phyloP scores from a whole-genome alignment of 1,284 basidiomycete genomes.

The Puccinia hordei region DNA sequence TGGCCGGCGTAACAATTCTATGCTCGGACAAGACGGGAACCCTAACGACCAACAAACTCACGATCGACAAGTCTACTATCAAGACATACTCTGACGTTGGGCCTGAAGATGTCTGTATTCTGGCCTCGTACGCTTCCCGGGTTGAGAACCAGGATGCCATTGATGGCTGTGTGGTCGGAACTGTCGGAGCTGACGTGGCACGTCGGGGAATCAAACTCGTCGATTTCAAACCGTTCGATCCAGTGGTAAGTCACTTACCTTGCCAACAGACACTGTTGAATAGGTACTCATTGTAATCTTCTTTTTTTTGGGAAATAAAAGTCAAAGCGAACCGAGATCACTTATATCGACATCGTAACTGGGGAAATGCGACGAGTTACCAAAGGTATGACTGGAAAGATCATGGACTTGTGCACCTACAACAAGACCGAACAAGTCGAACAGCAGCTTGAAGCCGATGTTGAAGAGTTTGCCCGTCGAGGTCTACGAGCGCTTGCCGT shows the following conservation, averaged over 20 bases:
- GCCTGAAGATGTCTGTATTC: conserved; percentile 84
- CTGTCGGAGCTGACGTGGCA: conserved; percentile 74
- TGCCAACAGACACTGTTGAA: no score
- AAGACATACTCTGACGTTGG: conserved; percentile 87
- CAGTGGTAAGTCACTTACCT: no score
- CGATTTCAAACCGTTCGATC: conserved; percentile 99
- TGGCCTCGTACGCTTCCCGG: conserved; percentile 92
- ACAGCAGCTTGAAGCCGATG: conserved; percentile 86
- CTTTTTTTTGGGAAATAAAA: no score
- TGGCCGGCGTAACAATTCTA: conserved; percentile 93
- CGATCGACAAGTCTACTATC: conserved; percentile 87
- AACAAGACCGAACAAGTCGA: conserved; percentile 93
- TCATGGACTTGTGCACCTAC: conserved; percentile 75
- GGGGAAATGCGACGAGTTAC: conserved; percentile 96
- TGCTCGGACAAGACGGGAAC: conserved; percentile 98
- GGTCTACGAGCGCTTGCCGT: conserved; percentile 97
- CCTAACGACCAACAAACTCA: conserved; percentile 88
- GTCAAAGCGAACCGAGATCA: conserved; percentile 94
- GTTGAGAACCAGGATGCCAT: conserved; percentile 99
- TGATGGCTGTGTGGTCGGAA: conserved; percentile 80
- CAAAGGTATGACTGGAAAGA: conserved; percentile 96
- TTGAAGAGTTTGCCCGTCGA: conserved; percentile 90
- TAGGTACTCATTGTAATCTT: no score
- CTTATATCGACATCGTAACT: conserved; percentile 87
- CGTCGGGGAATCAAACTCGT: conserved; percentile 90